Conservation (phyloP, 768 basidiomycete species). For the Boletus eberwhitei region DNA sequence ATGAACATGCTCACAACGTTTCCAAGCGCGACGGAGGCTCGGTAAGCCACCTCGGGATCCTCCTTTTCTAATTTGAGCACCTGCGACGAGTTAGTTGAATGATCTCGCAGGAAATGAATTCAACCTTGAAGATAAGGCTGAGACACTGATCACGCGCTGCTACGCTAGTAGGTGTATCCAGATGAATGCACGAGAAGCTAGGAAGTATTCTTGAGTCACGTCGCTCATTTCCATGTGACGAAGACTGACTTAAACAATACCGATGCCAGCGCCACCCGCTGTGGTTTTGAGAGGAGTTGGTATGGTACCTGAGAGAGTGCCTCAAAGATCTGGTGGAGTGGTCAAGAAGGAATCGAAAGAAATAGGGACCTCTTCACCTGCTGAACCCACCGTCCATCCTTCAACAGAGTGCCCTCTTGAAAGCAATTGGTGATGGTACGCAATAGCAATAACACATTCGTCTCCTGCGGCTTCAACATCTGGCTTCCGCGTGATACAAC, state of each 20-base stretch:
- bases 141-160: slow-evolving; percentile 42
- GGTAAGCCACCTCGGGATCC: slow-evolving; percentile 71
- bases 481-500: slow-evolving; percentile 49
- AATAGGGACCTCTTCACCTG: slow-evolving; percentile 37
- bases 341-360: slow-evolving; percentile 5
- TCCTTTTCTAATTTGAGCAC: slow-evolving; percentile 39
- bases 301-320: slow-evolving; percentile 51
- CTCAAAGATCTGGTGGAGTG: slow-evolving; percentile 51
- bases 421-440: slow-evolving; percentile 80
- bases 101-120: background rate
- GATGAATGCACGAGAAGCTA: slow-evolving; percentile 64
- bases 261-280: slow-evolving; percentile 76
- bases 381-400: slow-evolving; percentile 48
- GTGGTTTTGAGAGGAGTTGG: slow-evolving; percentile 57
- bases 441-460: slow-evolving; percentile 77
- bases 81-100: slow-evolving; percentile 14
- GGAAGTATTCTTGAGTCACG: background rate
- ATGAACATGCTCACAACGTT: slow-evolving; percentile 51
- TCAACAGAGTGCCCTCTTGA: slow-evolving; percentile 46
- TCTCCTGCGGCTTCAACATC: slow-evolving; percentile 71
- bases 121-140: slow-evolving; percentile 45
- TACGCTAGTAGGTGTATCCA: slow-evolving; percentile 41
- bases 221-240: background rate
- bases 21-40: slow-evolving; percentile 68
- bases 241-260: slow-evolving; percentile 80